A percentile compares a stretch with the other conserved stretches of the same genome.
phyloP scores from a whole-genome alignment of 106 monocot species.

The Phalaenopsis aphrodite region DNA sequence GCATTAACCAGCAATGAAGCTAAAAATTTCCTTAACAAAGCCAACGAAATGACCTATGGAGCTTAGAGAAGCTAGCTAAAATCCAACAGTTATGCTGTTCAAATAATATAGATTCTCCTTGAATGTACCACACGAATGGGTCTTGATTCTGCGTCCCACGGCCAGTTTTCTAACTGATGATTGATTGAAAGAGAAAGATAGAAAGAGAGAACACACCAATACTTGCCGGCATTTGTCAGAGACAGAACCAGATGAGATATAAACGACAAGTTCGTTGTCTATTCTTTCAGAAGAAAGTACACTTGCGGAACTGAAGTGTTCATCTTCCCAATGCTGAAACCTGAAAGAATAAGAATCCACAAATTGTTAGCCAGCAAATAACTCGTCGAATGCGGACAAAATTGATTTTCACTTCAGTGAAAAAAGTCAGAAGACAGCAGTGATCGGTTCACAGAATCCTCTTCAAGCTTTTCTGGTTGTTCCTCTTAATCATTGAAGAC shows the following conservation, averaged over 20 bases:
- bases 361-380: neutral
- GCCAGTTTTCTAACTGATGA: no score
- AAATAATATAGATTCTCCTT: no score
- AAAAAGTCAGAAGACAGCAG: neutral
- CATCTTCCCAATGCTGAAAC: neutral
- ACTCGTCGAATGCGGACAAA: constrained; percentile 1
- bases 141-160: no score
- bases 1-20: no score
- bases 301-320: neutral
- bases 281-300: neutral
- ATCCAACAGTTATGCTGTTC: no score
- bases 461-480: neutral
- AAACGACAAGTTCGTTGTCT: neutral
- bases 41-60: no score
- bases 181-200: neutral
- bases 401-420: neutral
- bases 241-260: neutral
- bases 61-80: no score
- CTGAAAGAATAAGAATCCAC: constrained; percentile 7
- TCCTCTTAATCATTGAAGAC: neutral
- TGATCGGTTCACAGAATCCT: neutral
- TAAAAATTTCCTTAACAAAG: no score
- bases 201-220: neutral
- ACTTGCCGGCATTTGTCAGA: neutral
- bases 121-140: no score